Evolutionary conservation across 176 grass and related monocot species (phyloP).

Genomic region (Cenchrus fungigraminus): DNA sequence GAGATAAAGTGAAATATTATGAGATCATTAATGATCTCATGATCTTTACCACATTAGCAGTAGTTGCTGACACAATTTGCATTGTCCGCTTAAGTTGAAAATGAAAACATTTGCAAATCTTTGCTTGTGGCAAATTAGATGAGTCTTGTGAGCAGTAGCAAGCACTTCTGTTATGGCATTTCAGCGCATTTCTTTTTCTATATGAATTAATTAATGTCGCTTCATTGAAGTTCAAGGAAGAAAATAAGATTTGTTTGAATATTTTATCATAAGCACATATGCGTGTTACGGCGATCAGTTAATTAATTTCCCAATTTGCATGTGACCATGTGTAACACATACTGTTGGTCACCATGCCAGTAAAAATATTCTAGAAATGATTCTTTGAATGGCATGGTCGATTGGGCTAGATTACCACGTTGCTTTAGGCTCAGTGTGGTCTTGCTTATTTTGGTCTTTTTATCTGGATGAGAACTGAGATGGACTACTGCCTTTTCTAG

Average conservation of each 20-base stretch:
- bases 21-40: neutral
- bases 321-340: neutral
- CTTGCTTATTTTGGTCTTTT: neutral
- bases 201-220: neutral
- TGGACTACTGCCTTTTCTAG: conserved; percentile 21
- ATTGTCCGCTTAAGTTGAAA: neutral
- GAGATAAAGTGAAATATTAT: conserved; percentile 39
- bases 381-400: neutral
- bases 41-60: neutral
- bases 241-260: neutral
- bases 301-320: neutral
- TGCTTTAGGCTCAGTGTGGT: neutral
- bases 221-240: neutral
- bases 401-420: neutral
- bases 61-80: neutral
- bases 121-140: neutral
- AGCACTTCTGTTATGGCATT: too few species aligned
- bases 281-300: neutral
- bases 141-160: neutral
- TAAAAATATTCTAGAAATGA: neutral
- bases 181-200: neutral
- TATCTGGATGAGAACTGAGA: neutral
- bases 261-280: neutral
- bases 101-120: neutral
- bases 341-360: neutral